phyloP scores from a whole-genome alignment of 164 flowering plant species.

The grape (Vitis vinifera) region DNA sequence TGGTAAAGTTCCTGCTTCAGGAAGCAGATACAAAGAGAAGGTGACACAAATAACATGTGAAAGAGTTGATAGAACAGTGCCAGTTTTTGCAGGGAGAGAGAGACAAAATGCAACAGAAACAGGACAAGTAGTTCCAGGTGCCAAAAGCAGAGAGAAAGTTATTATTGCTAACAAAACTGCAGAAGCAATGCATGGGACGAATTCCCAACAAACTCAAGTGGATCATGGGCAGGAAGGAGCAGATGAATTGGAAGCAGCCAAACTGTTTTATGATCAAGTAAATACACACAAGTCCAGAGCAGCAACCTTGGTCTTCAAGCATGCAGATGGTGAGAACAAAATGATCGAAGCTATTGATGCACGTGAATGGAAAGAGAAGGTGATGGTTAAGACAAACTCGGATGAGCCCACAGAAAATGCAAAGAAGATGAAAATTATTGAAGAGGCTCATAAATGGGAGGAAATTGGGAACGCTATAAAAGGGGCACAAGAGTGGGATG shows the following conservation, averaged over 20 bases:
- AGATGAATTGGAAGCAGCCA: slow-evolving; percentile 5
- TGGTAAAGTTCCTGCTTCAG: slow-evolving; percentile 5
- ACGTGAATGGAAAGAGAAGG: slow-evolving; percentile 11
- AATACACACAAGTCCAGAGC: neutral
- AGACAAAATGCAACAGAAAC: neutral
- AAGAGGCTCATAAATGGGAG: slow-evolving; percentile 11
- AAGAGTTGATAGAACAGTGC: slow-evolving; percentile 4
- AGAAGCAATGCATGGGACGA: slow-evolving; percentile 2
- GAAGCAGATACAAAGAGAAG: slow-evolving; percentile 11
- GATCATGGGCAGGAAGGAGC: slow-evolving; percentile 13
- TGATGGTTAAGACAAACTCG: slow-evolving; percentile 5
- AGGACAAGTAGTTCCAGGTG: neutral
- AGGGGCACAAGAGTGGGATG: slow-evolving; percentile 5
- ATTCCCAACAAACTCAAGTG: neutral
- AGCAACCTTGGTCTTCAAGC: slow-evolving; percentile 3
- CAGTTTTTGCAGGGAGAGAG: slow-evolving; percentile 5
- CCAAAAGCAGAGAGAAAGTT: slow-evolving; percentile 5
- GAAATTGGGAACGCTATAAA: slow-evolving; percentile 2
- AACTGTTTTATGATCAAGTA: slow-evolving; percentile 9
- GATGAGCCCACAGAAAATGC: slow-evolving; percentile 9
- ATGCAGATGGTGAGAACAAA: slow-evolving; percentile 5
- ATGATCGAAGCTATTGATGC: slow-evolving; percentile 8
- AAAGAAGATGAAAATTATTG: slow-evolving; percentile 4
- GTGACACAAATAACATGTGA: slow-evolving; percentile 10
- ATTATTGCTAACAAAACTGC: slow-evolving; percentile 4